phyloP scores from a whole-genome alignment of 306 rosid species.

The Sechiopsis laciniata region DNA sequence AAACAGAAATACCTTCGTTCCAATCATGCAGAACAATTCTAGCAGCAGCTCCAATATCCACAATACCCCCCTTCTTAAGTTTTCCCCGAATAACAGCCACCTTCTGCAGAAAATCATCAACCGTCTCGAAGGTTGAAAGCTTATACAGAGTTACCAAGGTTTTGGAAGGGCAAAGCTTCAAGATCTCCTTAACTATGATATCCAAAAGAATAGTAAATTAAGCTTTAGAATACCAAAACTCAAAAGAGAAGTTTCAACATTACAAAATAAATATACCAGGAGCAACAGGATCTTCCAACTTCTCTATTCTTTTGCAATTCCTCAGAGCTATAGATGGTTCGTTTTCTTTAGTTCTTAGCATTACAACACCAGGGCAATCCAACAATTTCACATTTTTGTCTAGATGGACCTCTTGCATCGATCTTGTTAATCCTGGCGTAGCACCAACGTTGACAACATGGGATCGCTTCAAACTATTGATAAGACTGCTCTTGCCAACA shows the following conservation, averaged over 20 bases:
- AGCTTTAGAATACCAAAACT: background rate
- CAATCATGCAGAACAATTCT: conserved; percentile 90
- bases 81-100: conserved; percentile 86
- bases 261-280: conserved; percentile 50
- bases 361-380: conserved; percentile 96
- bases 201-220: conserved; percentile 20
- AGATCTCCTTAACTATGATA: conserved; percentile 82
- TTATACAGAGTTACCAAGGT: conserved; percentile 66
- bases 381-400: conserved; percentile 81
- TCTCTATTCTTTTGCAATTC: conserved; percentile 92
- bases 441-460: conserved; percentile 81
- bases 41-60: conserved; percentile 74
- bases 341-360: conserved; percentile 59
- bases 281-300: conserved; percentile 72
- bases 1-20: conserved; percentile 63
- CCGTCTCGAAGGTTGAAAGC: conserved; percentile 70
- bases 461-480: conserved; percentile 71
- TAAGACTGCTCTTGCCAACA: conserved; percentile 97
- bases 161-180: conserved; percentile 68
- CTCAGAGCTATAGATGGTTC: conserved; percentile 61
- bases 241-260: background rate
- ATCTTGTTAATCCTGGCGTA: conserved; percentile 84
- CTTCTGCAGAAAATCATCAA: conserved; percentile 76
- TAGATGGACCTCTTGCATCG: conserved; percentile 83
- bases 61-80: conserved; percentile 83